Evolutionary conservation across 2,329 filamentous ascomycete genomes (phyloP).

Genomic region (Penicillium sp.): DNA sequence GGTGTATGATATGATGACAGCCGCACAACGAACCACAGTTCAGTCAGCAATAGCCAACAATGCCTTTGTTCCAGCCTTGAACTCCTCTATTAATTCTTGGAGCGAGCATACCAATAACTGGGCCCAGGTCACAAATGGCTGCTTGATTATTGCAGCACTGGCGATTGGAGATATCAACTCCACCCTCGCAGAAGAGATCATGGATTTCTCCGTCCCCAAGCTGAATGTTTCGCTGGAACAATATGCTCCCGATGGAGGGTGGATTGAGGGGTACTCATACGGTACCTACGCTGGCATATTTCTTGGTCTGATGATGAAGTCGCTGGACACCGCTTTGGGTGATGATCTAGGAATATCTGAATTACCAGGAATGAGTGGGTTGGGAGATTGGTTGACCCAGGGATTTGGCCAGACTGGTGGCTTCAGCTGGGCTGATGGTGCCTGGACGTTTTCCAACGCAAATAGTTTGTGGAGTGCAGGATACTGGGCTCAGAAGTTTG

Average conservation of each 20-base stretch:
- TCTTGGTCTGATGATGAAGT: conserved; percentile 1
- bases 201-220: conserved; percentile 1
- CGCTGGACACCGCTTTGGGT: background rate
- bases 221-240: background rate
- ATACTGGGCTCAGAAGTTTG: conserved; percentile 1
- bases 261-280: conserved; percentile 5
- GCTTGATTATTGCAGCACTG: conserved; percentile 1
- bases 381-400: conserved; percentile 2
- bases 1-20: conserved; percentile 1
- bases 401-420: conserved; percentile 1
- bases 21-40: background rate
- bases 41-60: background rate
- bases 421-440: conserved; percentile 5
- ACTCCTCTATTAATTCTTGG: conserved; percentile 4
- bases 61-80: conserved; percentile 1
- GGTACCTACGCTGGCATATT: conserved; percentile 7
- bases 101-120: conserved; percentile 8
- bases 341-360: conserved; percentile 4
- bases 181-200: background rate
- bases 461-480: conserved; percentile 6
- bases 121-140: conserved; percentile 3
- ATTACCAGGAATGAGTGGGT: background rate
- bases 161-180: conserved; percentile 2
- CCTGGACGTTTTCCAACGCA: conserved; percentile 5
- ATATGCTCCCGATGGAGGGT: conserved; percentile 3